A percentile compares a stretch with the other conserved stretches of the same genome.
Evolutionary conservation across 208 protist species (phyloP).

Genomic region (Wallacemonas sp.): DNA sequence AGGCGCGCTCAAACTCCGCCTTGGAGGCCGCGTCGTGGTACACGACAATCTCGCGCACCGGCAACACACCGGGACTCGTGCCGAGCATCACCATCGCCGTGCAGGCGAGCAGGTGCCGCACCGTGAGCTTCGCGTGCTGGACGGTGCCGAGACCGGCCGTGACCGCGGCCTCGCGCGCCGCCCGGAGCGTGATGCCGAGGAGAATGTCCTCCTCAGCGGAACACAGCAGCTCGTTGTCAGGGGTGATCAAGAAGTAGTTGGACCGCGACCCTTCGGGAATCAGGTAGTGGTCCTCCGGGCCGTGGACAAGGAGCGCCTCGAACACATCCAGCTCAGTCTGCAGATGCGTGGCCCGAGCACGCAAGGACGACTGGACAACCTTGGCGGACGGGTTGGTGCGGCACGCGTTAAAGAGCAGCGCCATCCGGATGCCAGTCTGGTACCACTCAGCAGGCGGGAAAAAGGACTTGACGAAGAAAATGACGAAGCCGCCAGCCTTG

Average conservation of each 20-base stretch:
- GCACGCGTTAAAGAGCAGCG: constrained; percentile 65
- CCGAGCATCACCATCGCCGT: constrained; percentile 67
- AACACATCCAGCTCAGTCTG: constrained; percentile 37
- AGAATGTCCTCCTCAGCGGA: constrained; percentile 75
- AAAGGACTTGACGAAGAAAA: constrained; percentile 68
- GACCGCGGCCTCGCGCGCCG: constrained; percentile 33
- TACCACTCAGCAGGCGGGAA: constrained; percentile 77
- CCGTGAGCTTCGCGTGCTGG: constrained; percentile 46
- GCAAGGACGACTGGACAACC: constrained; percentile 58
- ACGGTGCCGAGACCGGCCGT: constrained; percentile 37
- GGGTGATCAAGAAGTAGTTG: constrained; percentile 70
- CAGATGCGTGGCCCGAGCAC: constrained; percentile 45
- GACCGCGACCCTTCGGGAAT: constrained; percentile 85
- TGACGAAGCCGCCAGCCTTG: constrained; percentile 22
- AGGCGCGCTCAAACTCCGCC: constrained; percentile 32
- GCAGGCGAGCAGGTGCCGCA: constrained; percentile 57
- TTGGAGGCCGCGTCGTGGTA: constrained; percentile 51
- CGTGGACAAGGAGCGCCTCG: constrained; percentile 72
- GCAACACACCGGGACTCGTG: constrained; percentile 75
- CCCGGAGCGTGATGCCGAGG: constrained; percentile 67
- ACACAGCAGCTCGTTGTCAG: constrained; percentile 49
- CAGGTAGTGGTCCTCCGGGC: constrained; percentile 43
- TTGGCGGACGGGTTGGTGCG: constrained; percentile 75
- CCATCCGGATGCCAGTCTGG: constrained; percentile 45
- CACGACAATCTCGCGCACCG: constrained; percentile 59